Base-by-base conservation (phyloP, 257 asterid species). In the Nicotiana noctiflora region DNA sequence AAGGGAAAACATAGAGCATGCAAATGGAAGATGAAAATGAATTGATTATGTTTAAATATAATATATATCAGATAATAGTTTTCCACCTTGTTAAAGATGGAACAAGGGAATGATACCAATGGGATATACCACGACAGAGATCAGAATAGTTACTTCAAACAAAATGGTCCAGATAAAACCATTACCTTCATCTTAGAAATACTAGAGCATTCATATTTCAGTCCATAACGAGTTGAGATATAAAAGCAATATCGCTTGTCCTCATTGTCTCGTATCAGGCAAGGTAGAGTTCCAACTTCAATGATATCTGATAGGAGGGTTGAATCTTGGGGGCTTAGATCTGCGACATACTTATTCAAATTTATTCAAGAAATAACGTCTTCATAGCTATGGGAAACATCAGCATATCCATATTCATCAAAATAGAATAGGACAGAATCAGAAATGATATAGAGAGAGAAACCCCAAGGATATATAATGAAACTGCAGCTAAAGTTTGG, bases 301-400 rank as follows among this genome's bases (percentile, higher is more conserved):
- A 89, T 87, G 79, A 95, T 87, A 80, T 95, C 98, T 56, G 97
- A 89, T 34, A 95, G 87, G 49, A 90, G 87, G 40, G 98, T 90
- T 40, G 99, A 95, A 88, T 95, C 99, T 83, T 89, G 99, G 4
- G 99, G 99, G 82, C 97, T 88, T 85, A 95, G 85, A 89, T 95
- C 99, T 95, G 92, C 79, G 83, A 80, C 25, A 83, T 34, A 31
- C 18, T n/a, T n/a, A n/a, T n/a, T n/a, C n/a, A n/a, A n/a, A 12
- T 19, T 44, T 70, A 21, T 19, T 70, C 59, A 70, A 44, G 21
- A 70, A 70, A 12, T 70, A 70, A 15, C 77, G 6, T 44, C 13
- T 70, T 25, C 23, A 6, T 21, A 8, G 31, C 59, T 12, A 5
- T 18, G 29, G 57, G 77, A 70, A 70, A 44, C 57, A 70, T 19